These are phyloP conservation scores for Parietichytrium sp. DNA, from an alignment of 108 stramenopile genomes.

Conservation along the genomic window DNA sequence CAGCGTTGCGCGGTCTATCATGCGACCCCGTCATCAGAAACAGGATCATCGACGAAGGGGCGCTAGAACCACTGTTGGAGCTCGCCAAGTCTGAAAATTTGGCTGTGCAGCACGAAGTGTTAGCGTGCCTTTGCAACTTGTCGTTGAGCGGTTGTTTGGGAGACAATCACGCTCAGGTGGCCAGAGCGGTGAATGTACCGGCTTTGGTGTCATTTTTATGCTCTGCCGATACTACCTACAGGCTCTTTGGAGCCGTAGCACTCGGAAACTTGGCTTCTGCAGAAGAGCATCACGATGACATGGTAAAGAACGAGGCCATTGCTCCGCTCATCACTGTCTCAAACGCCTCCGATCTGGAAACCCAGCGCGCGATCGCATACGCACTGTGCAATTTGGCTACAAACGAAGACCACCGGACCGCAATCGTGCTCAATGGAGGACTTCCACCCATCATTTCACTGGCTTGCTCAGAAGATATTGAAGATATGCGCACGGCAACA, in stretches of 20 bases:
- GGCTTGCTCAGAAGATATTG: conserved; percentile 63
- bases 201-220: conserved; percentile 73
- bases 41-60: conserved; percentile 63
- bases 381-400: conserved; percentile 74
- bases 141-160: conserved; percentile 74
- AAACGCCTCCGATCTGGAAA: conserved; percentile 66
- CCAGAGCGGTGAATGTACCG: conserved; percentile 64
- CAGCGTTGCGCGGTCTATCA: conserved; percentile 71
- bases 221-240: conserved; percentile 71
- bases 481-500: conserved; percentile 68
- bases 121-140: conserved; percentile 76
- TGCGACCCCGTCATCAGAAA: conserved; percentile 59
- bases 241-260: conserved; percentile 79
- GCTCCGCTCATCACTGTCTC: conserved; percentile 65
- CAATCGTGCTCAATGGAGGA: conserved; percentile 71
- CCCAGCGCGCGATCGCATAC: conserved; percentile 77
- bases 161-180: conserved; percentile 62
- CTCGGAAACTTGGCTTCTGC: conserved; percentile 78
- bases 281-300: conserved; percentile 53
- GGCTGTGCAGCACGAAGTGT: conserved; percentile 73
- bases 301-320: conserved; percentile 67
- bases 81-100: conserved; percentile 67
- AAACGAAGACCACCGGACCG: conserved; percentile 52
- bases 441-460: conserved; percentile 70
- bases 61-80: conserved; percentile 61